A percentile compares a stretch with the other conserved stretches of the same genome.
phyloP scores from a whole-genome alignment of 768 basidiomycete species.

The Amanita pallidorosea region DNA sequence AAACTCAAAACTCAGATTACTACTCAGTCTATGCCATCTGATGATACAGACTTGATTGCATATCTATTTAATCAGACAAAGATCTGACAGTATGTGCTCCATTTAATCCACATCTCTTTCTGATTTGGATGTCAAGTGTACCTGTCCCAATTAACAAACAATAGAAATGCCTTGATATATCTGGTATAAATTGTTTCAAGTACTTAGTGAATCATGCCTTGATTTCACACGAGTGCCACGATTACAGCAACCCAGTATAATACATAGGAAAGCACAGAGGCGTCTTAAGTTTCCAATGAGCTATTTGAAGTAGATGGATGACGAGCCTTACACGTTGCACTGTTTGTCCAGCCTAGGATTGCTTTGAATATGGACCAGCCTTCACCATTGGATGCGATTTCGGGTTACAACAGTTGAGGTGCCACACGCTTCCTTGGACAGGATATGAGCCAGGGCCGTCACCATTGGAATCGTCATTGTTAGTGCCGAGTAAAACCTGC shows the following conservation, averaged over 20 bases:
- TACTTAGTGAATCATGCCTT: too few relatives aligned
- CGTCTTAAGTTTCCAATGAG: slow-evolving; percentile 28
- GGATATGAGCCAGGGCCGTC: slow-evolving; percentile 80
- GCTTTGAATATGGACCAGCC: slow-evolving; percentile 82
- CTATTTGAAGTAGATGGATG: background rate
- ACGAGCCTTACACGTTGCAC: slow-evolving; percentile 43
- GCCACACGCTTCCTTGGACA: slow-evolving; percentile 81
- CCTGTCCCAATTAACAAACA: too few relatives aligned
- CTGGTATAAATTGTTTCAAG: too few relatives aligned
- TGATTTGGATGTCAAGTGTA: too few relatives aligned
- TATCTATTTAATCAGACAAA: too few relatives aligned
- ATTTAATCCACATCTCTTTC: too few relatives aligned
- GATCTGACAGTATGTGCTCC: too few relatives aligned
- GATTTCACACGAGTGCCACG: slow-evolving; percentile 46
- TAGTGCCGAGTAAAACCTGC: slow-evolving; percentile 57
- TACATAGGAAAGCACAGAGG: slow-evolving; percentile 74
- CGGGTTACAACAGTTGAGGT: slow-evolving; percentile 74
- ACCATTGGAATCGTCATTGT: slow-evolving; percentile 57
- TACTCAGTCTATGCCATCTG: too few relatives aligned
- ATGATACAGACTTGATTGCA: too few relatives aligned
- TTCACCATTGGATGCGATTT: slow-evolving; percentile 33
- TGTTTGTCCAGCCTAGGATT: slow-evolving; percentile 85
- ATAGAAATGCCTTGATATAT: too few relatives aligned
- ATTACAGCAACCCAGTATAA: slow-evolving; percentile 90
- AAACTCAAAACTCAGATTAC: too few relatives aligned